Conservation (phyloP, 225 moss, liverwort and hornwort species). For the Lunularia cruciata region DNA sequence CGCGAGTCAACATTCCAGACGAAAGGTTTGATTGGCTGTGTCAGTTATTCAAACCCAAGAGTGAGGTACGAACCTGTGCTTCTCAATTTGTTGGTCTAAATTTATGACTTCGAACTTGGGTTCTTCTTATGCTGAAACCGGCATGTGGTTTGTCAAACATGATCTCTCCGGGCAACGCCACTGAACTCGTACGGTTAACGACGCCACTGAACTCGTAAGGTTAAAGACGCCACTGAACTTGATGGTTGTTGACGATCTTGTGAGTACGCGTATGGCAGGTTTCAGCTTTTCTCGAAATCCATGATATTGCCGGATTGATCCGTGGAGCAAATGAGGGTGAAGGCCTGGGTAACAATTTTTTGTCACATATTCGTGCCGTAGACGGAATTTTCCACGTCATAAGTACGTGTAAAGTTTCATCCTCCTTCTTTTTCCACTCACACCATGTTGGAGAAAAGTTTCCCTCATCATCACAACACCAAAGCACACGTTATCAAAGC, state of each 20-base stretch:
- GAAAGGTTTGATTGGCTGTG: slow-evolving; percentile 97
- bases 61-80: slow-evolving; percentile 55
- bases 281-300: slow-evolving; percentile 93
- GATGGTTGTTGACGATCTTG: not conserved
- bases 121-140: too few species aligned
- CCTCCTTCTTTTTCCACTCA: too few species aligned
- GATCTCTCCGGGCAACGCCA: too few species aligned
- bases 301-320: slow-evolving; percentile 96
- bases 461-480: too few species aligned
- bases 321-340: slow-evolving; percentile 96
- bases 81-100: too few species aligned
- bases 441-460: too few species aligned
- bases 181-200: too few species aligned
- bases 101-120: too few species aligned
- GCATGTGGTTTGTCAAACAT: too few species aligned
- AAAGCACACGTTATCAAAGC: too few species aligned
- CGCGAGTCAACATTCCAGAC: slow-evolving; percentile 91
- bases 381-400: slow-evolving; percentile 98
- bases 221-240: too few species aligned
- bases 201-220: too few species aligned
- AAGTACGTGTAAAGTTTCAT: slow-evolving; percentile 68
- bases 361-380: slow-evolving; percentile 96
- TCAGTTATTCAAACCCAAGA: slow-evolving; percentile 92
- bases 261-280: slow-evolving; percentile 42
- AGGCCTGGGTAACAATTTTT: slow-evolving; percentile 92